Percentiles rank a stretch among this genome's conserved stretches.
Evolutionary conservation across 805 yeast species (phyloP).

Genomic region (Candida maesae): DNA sequence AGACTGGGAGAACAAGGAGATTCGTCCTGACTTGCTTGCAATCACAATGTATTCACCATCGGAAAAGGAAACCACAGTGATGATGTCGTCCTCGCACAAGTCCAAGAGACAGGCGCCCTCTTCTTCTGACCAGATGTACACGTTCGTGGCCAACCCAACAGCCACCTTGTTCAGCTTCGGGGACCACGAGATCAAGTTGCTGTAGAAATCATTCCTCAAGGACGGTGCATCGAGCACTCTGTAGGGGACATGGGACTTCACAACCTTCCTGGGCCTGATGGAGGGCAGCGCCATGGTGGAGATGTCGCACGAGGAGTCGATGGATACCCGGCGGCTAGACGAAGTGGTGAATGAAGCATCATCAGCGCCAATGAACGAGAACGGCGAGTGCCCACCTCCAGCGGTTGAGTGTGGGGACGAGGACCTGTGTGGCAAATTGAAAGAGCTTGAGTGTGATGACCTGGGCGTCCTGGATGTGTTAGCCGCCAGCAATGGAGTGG

Average conservation of each 20-base stretch:
- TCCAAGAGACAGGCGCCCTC: conserved; percentile 44
- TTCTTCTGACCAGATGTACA: conserved; percentile 59
- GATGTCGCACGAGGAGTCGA: conserved; percentile 9
- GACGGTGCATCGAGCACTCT: conserved; percentile 66
- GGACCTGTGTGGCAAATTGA: neutral
- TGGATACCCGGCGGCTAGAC: conserved; percentile 7
- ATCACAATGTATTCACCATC: conserved; percentile 43
- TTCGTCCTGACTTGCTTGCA: conserved; percentile 55
- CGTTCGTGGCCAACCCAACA: conserved; percentile 60
- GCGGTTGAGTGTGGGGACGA: neutral
- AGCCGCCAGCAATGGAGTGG: conserved; percentile 7
- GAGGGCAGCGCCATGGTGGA: conserved; percentile 11
- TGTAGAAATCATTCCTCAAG: conserved; percentile 71
- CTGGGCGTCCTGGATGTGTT: neutral
- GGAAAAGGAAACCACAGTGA: conserved; percentile 60
- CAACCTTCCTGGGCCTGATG: conserved; percentile 21
- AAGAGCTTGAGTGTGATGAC: neutral
- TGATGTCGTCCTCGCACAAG: conserved; percentile 34
- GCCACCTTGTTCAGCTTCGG: conserved; percentile 44
- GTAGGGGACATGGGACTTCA: conserved; percentile 40
- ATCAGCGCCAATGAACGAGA: conserved; percentile 1
- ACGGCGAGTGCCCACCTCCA: neutral
- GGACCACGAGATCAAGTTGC: conserved; percentile 76
- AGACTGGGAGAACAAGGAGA: conserved; percentile 43
- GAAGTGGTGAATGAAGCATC: conserved; percentile 4